phyloP scores from a whole-genome alignment of 176 grass and related monocot genomes.

The Zoysia pacifica region DNA sequence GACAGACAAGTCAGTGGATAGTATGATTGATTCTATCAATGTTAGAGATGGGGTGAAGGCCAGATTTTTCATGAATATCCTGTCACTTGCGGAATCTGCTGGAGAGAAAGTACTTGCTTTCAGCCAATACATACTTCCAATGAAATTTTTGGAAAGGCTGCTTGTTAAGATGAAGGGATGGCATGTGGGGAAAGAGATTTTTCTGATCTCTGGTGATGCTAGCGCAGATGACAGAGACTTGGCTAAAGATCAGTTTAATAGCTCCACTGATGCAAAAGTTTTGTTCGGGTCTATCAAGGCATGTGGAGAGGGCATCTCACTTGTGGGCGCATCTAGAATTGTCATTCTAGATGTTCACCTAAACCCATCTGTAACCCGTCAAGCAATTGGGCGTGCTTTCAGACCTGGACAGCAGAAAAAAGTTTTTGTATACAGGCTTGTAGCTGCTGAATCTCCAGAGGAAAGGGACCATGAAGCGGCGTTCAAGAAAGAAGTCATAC shows the following conservation, averaged over 20 bases:
- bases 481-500: constrained; percentile 85
- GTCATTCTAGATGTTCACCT: constrained; percentile 91
- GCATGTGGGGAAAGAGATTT: constrained; percentile 89
- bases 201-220: constrained; percentile 78
- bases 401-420: constrained; percentile 87
- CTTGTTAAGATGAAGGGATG: constrained; percentile 77
- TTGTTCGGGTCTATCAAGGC: constrained; percentile 94
- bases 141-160: constrained; percentile 91
- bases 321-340: constrained; percentile 84
- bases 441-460: constrained; percentile 75
- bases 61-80: constrained; percentile 82
- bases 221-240: constrained; percentile 73
- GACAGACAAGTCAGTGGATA: constrained; percentile 57
- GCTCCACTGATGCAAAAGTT: constrained; percentile 80
- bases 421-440: constrained; percentile 85
- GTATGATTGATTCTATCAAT: constrained; percentile 53
- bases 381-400: constrained; percentile 89
- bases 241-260: constrained; percentile 79
- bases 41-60: constrained; percentile 78
- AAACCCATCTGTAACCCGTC: constrained; percentile 93
- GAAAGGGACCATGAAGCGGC: constrained; percentile 57
- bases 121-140: constrained; percentile 81
- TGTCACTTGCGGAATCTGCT: constrained; percentile 72
- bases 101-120: constrained; percentile 90
- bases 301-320: constrained; percentile 95